Conservation (phyloP, 169 alveolate genomes). For the Eimeria falciformis region DNA sequence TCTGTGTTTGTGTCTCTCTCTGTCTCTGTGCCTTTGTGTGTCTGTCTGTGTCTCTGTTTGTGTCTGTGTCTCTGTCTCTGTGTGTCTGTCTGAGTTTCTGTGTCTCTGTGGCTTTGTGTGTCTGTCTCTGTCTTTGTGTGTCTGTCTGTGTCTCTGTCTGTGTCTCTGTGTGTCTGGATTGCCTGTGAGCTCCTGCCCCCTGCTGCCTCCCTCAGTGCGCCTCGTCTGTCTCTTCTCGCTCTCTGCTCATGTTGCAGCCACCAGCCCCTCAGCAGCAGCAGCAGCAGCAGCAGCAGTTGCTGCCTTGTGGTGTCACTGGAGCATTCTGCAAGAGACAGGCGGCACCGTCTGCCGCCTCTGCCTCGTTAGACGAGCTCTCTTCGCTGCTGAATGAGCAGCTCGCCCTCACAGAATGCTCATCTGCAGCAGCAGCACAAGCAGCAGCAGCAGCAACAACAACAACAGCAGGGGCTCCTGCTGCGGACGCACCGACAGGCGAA, state of each 20-base stretch:
- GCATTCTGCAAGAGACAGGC: not conserved
- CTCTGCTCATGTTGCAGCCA: not conserved
- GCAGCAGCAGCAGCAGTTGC: constrained; percentile 33
- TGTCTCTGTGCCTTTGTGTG: no score
- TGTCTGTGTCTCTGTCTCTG: no score
- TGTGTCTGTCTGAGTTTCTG: not conserved
- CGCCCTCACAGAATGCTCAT: not conserved
- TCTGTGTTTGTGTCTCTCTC: no score
- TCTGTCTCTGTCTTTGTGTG: not conserved
- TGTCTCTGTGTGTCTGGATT: not conserved
- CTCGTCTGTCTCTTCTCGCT: constrained; percentile 1
- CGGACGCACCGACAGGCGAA: not conserved
- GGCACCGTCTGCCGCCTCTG: constrained; percentile 13
- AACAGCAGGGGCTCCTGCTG: not conserved
- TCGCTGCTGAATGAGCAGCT: not conserved
- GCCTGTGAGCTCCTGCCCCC: no score
- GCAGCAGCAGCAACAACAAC: constrained; percentile 24
- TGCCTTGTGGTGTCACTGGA: not conserved
- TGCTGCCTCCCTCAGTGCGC: not conserved
- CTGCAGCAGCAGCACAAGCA: constrained; percentile 22
- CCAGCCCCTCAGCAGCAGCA: constrained; percentile 11
- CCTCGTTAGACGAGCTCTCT: not conserved
- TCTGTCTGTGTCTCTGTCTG: not conserved
- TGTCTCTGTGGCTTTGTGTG: not conserved
- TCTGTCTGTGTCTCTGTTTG: no score